These are phyloP conservation scores for Cytospora leucostoma DNA, from an alignment of 2,329 filamentous ascomycete genomes.

Conservation along the genomic window DNA sequence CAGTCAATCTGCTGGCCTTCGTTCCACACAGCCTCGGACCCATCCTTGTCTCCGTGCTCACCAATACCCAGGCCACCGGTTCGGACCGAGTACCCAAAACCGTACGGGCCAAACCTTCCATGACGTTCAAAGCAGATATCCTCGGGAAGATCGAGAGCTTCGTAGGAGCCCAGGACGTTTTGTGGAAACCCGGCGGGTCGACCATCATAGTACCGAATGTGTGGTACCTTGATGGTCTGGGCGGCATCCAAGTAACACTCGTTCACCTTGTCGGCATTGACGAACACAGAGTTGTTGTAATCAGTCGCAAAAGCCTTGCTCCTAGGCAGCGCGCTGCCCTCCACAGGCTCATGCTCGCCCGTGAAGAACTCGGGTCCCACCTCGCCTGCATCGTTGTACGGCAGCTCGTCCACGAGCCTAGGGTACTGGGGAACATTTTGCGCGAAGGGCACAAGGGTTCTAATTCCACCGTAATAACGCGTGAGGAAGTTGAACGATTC, in stretches of 20 bases:
- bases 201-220: constrained; percentile 73
- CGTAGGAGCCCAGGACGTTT: constrained; percentile 82
- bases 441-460: constrained; percentile 64
- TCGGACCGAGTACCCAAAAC: constrained; percentile 78
- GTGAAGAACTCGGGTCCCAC: constrained; percentile 28
- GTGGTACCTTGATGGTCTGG: constrained; percentile 66
- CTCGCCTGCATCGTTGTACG: constrained; percentile 41
- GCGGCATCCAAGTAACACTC: constrained; percentile 79
- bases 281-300: constrained; percentile 42
- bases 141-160: constrained; percentile 74
- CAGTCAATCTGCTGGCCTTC: constrained; percentile 74
- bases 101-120: constrained; percentile 85
- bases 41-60: constrained; percentile 79
- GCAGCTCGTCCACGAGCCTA: constrained; percentile 59
- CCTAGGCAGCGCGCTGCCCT: constrained; percentile 40
- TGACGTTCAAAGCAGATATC: constrained; percentile 93
- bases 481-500: constrained; percentile 83
- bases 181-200: constrained; percentile 83
- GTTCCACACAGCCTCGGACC: constrained; percentile 77
- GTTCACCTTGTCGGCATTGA: constrained; percentile 53
- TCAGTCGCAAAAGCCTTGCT: constrained; percentile 55
- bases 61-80: constrained; percentile 83
- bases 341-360: constrained; percentile 33
- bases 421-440: constrained; percentile 84
- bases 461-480: constrained; percentile 87